Percentiles rank a stretch among this genome's conserved stretches.
Conservation (phyloP, 2,329 filamentous ascomycete species). For the Trichoderma sp. region DNA sequence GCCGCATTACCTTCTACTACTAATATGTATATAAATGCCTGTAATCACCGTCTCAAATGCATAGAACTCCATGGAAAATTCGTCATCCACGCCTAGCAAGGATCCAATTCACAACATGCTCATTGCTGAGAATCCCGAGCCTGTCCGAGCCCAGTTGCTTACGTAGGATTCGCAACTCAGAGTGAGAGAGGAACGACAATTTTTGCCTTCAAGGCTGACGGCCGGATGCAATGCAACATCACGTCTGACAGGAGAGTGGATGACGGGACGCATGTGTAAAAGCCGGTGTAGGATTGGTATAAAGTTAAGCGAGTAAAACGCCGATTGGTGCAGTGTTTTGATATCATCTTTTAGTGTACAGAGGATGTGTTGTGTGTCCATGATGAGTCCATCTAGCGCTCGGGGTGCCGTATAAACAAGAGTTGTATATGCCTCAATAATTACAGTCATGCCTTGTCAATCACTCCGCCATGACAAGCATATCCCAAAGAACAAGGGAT, state of each 20-base stretch:
- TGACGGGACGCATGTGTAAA: background rate
- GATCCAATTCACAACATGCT: background rate
- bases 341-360: background rate
- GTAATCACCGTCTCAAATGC: background rate
- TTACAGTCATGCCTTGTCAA: background rate
- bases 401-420: background rate
- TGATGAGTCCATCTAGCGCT: background rate
- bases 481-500: background rate
- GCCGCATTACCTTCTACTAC: background rate
- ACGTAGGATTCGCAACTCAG: background rate
- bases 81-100: background rate
- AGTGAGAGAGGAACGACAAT: background rate
- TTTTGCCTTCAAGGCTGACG: background rate
- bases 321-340: background rate
- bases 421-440: background rate
- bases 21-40: background rate
- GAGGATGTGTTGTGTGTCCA: background rate
- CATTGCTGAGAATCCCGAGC: background rate
- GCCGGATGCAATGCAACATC: background rate
- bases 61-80: background rate
- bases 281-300: background rate
- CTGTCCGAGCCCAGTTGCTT: background rate
- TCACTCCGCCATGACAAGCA: background rate
- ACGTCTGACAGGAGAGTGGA: slow-evolving; percentile 2
- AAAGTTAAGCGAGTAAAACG: background rate